phyloP scores from a whole-genome alignment of 2,329 filamentous ascomycete genomes.

The Fusarium cicatricum region DNA sequence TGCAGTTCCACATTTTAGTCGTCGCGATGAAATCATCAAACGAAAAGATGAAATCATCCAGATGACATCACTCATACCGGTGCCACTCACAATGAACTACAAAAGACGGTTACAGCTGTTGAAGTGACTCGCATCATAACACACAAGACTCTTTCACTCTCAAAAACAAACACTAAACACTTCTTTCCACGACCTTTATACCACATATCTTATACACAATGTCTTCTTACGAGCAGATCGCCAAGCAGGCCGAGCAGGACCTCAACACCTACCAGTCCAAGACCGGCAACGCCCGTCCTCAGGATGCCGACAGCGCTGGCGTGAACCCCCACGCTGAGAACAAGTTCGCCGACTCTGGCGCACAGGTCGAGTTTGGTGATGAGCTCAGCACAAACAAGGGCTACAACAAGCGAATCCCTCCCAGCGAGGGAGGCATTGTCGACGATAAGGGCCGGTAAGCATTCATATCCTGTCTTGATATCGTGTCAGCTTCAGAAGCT shows the following conservation, averaged over 20 bases:
- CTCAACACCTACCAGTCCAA: conserved; percentile 59
- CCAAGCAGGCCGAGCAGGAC: conserved; percentile 56
- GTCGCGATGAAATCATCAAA: conserved; percentile 39
- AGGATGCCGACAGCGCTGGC: conserved; percentile 52
- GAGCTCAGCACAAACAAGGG: conserved; percentile 56
- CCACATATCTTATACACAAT: conserved; percentile 33
- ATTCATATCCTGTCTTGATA: background rate
- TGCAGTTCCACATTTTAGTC: conserved; percentile 30
- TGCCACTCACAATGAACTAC: conserved; percentile 17
- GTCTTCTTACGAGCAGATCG: conserved; percentile 52
- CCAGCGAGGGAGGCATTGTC: conserved; percentile 54
- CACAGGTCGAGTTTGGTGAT: conserved; percentile 47
- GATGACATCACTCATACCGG: conserved; percentile 32
- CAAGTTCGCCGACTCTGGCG: conserved; percentile 47
- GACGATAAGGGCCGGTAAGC: conserved; percentile 56
- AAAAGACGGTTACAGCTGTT: background rate
- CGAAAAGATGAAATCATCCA: conserved; percentile 37
- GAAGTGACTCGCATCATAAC: background rate
- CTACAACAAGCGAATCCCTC: conserved; percentile 57
- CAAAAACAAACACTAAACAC: background rate
- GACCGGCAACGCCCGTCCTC: conserved; percentile 52
- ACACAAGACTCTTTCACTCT: background rate
- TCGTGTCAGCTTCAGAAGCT: background rate
- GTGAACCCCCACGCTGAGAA: conserved; percentile 53
- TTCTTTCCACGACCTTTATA: background rate